Percentiles rank a stretch among this genome's conserved stretches.
Conservation (phyloP, 306 rosid genomes). For the Leucaena leucocephala region DNA sequence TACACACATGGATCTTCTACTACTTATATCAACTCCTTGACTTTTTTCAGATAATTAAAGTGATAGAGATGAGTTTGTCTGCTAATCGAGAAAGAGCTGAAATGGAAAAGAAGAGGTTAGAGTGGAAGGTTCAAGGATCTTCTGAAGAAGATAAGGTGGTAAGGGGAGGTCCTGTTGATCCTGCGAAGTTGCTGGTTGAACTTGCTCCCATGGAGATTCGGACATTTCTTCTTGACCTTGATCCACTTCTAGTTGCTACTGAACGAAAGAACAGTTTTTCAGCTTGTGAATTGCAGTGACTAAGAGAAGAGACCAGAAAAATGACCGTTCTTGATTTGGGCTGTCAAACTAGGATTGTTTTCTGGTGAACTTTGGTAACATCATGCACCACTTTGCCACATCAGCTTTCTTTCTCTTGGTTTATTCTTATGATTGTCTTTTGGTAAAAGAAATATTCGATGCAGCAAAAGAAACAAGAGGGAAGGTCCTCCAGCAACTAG, state of each 20-base stretch:
- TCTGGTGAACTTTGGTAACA: not conserved
- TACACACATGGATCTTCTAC: not conserved
- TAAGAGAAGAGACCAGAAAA: not conserved
- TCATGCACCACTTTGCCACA: not conserved
- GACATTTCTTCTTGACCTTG: slow-evolving; percentile 53
- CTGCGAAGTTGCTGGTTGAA: slow-evolving; percentile 65
- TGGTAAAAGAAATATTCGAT: not conserved
- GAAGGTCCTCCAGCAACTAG: not conserved
- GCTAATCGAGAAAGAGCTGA: slow-evolving; percentile 84
- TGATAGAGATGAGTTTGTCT: slow-evolving; percentile 76
- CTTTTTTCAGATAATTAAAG: slow-evolving; percentile 60
- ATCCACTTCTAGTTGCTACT: slow-evolving; percentile 40
- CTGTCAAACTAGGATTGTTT: not conserved
- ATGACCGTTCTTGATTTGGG: not conserved
- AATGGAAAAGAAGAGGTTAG: slow-evolving; percentile 71
- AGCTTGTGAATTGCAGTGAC: slow-evolving; percentile 4
- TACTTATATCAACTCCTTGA: slow-evolving; percentile 13
- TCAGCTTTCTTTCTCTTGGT: not conserved
- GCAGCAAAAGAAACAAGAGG: not conserved
- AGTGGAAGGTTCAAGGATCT: slow-evolving; percentile 72
- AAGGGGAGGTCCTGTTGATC: slow-evolving; percentile 78
- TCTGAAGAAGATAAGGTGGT: slow-evolving; percentile 53
- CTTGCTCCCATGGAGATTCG: slow-evolving; percentile 89
- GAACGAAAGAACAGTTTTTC: slow-evolving; percentile 5
- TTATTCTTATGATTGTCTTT: not conserved